Percentiles rank a stretch among this genome's conserved stretches.
phyloP scores from a whole-genome alignment of 1,284 basidiomycete species.

The Amylostereum areolatum region DNA sequence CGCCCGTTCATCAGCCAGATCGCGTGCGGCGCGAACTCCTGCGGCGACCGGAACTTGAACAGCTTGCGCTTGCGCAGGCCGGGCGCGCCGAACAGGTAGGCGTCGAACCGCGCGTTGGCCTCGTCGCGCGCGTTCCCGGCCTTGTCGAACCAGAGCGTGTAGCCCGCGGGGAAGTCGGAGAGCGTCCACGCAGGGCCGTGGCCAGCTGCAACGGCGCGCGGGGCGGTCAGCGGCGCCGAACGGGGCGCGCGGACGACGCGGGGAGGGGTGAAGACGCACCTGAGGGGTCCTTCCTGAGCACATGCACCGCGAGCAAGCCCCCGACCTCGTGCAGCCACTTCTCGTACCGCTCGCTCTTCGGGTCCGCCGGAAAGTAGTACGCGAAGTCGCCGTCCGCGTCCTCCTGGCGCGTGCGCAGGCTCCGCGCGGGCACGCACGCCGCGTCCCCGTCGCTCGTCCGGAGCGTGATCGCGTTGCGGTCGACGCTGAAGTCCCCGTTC shows the following conservation, averaged over 20 bases:
- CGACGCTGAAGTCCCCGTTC: not conserved
- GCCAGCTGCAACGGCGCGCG: no score
- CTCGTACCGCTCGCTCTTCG: rapidly evolving
- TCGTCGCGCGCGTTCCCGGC: not conserved
- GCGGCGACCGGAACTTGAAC: not conserved
- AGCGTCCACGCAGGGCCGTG: not conserved
- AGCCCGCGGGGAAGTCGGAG: not conserved
- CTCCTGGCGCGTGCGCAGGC: not conserved
- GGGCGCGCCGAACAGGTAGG: constrained; percentile 6
- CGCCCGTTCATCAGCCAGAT: not conserved
- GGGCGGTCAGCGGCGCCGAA: no score
- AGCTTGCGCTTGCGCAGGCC: no score
- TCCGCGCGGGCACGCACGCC: not conserved
- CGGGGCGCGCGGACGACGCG: no score
- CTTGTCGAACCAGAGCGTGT: constrained; percentile 8
- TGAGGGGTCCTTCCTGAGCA: not conserved
- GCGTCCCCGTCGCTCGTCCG: not conserved
- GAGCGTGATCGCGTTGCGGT: not conserved
- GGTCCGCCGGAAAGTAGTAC: not conserved
- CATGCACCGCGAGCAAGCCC: constrained; percentile 7
- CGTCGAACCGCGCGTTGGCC: constrained; percentile 6
- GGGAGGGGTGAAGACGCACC: not conserved
- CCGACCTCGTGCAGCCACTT: constrained; percentile 2
- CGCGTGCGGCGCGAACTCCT: not conserved
- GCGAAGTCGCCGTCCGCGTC: constrained; percentile 1